Conservation (phyloP, 208 protist species). For the Wallacemonas sp. region DNA sequence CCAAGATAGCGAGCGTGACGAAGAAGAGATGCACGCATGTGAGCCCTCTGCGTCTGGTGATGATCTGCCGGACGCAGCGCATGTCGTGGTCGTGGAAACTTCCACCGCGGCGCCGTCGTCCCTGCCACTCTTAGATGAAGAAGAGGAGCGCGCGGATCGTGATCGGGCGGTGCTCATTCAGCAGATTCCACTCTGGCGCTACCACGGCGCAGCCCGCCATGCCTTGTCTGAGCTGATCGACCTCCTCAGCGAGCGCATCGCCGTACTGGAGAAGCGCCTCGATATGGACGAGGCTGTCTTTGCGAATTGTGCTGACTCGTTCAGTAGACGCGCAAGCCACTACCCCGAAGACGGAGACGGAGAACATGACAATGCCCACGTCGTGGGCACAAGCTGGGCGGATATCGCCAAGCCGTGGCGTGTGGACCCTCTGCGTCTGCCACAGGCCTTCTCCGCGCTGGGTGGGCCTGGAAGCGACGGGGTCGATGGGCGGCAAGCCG, state of each 20-base stretch:
- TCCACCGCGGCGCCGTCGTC: not conserved
- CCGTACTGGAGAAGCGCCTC: slow-evolving; percentile 27
- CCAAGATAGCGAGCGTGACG: too few relatives aligned
- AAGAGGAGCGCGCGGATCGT: slow-evolving; percentile 26
- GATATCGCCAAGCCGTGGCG: not conserved
- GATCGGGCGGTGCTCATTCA: slow-evolving; percentile 34
- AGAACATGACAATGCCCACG: slow-evolving; percentile 18
- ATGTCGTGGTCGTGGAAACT: too few relatives aligned
- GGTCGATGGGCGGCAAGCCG: slow-evolving; percentile 45
- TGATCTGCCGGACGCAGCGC: too few relatives aligned
- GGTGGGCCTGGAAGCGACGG: slow-evolving; percentile 37
- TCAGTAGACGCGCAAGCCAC: too few relatives aligned
- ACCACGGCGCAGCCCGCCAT: slow-evolving; percentile 34
- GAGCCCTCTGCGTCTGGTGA: too few relatives aligned
- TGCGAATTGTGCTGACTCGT: too few relatives aligned
- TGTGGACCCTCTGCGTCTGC: not conserved
- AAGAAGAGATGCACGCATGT: not conserved
- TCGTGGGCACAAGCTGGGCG: slow-evolving; percentile 1
- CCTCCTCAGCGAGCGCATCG: slow-evolving; percentile 28
- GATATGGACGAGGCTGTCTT: too few relatives aligned
- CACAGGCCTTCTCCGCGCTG: slow-evolving; percentile 18
- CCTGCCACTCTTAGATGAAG: slow-evolving; percentile 15
- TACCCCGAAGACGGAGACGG: too few relatives aligned
- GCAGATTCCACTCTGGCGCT: slow-evolving; percentile 52
- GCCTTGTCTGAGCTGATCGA: slow-evolving; percentile 33